Conservation (phyloP, 2,329 filamentous ascomycete genomes). For the Grosmannia serpens region DNA sequence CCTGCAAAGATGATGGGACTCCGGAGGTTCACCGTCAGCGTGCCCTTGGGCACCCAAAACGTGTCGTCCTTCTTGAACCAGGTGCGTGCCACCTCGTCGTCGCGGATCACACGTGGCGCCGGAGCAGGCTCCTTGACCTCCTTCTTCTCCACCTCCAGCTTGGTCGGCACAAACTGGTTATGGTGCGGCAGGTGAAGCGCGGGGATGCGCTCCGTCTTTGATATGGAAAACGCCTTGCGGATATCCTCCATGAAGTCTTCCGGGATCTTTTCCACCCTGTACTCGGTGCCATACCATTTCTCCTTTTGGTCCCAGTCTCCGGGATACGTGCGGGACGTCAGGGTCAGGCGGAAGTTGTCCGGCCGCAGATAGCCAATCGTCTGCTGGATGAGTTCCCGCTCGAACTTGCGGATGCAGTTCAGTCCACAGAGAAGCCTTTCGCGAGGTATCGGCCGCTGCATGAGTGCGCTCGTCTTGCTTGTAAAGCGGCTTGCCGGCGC, state of each 20-base stretch:
- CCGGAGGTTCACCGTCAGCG: slow-evolving; percentile 67
- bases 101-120: slow-evolving; percentile 70
- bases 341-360: slow-evolving; percentile 78
- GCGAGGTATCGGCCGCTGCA: slow-evolving; percentile 82
- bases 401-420: slow-evolving; percentile 66
- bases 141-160: slow-evolving; percentile 90
- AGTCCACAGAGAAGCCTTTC: slow-evolving; percentile 80
- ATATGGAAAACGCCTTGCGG: slow-evolving; percentile 47
- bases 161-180: slow-evolving; percentile 92
- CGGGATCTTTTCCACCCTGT: slow-evolving; percentile 71
- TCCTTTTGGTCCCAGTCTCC: slow-evolving; percentile 81
- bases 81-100: slow-evolving; percentile 66
- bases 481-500: slow-evolving; percentile 81
- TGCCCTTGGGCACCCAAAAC: slow-evolving; percentile 96
- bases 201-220: slow-evolving; percentile 46
- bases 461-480: slow-evolving; percentile 69
- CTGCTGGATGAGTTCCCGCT: slow-evolving; percentile 62
- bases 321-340: slow-evolving; percentile 74
- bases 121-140: slow-evolving; percentile 66
- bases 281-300: slow-evolving; percentile 97
- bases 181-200: slow-evolving; percentile 78
- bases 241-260: slow-evolving; percentile 63
- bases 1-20: slow-evolving; percentile 72
- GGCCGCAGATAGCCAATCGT: slow-evolving; percentile 65
- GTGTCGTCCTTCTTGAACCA: slow-evolving; percentile 99